These are phyloP conservation scores for Magnolia sinica DNA, from an alignment of 164 flowering plant species.

Conservation along the genomic window DNA sequence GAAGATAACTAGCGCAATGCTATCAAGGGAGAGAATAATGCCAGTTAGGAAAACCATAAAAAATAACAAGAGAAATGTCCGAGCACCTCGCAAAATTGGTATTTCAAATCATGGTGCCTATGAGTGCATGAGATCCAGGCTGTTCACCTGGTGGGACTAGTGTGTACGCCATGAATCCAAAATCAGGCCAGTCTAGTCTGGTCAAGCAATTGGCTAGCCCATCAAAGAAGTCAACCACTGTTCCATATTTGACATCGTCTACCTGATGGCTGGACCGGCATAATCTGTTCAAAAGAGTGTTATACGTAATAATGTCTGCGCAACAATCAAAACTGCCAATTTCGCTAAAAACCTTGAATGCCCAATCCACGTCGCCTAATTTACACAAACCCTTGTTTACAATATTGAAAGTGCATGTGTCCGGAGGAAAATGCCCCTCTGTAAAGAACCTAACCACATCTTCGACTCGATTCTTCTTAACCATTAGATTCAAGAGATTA, in stretches of 20 bases:
- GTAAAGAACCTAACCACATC: conserved; percentile 61
- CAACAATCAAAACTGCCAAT: conserved; percentile 63
- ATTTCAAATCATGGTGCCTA: no score
- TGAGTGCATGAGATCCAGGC: no score
- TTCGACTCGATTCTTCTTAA: conserved; percentile 36
- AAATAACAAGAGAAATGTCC: neutral
- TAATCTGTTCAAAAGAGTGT: conserved; percentile 58
- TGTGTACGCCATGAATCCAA: neutral
- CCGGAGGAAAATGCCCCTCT: conserved; percentile 34
- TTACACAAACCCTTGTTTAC: conserved; percentile 63
- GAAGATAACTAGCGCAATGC: neutral
- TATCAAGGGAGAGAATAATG: neutral
- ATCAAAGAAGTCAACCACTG: no score
- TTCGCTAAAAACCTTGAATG: conserved; percentile 46
- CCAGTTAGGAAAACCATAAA: neutral
- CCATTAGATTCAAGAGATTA: conserved; percentile 47
- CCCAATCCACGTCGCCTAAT: conserved; percentile 40
- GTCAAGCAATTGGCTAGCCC: neutral
- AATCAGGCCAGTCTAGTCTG: no score
- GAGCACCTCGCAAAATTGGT: no score
- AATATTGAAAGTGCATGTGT: conserved; percentile 69
- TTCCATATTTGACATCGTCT: no score
- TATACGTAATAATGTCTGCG: conserved; percentile 69
- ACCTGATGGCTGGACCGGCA: no score
- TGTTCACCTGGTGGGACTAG: no score